Evolutionary conservation across 2,329 filamentous ascomycete species (phyloP), one percentile per base, ranked within the genome.

Genomic region (Ciborinia camelliae): DNA sequence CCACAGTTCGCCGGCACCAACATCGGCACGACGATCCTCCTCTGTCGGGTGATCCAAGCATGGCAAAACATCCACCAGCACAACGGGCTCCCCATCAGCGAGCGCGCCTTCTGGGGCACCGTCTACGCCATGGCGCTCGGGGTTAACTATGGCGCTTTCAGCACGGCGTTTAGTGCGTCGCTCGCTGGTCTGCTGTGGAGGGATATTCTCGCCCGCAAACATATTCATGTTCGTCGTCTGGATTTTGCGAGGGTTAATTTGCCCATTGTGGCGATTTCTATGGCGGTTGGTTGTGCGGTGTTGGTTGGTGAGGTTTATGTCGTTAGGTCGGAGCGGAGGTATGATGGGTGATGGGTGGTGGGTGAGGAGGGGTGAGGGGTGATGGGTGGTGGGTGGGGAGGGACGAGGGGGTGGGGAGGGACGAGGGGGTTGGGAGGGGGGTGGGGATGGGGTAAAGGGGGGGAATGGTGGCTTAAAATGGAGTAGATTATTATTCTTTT

Each of bases 131-230:
- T 91, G 87, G 89, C 89, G 0, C 77, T 92, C 0, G 88, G 88
- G 2, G 86, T 91, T 66, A 91, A 92, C 74, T 91, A 87, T 65
- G 89, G 89, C 4, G 89, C 89, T 0, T 91, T 91, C 72, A 90
- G 87, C 72, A 84, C 85, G 0, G 86, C 87, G 0, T 90, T 92
- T 70, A 90, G 86, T 68, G 89, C 88, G 0, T 90, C 88, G 0
- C 76, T 91, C 1, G 89, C 89, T 1, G 89, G 89, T 1, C 79
- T 92, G 10, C 77, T 91, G 0, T 92, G 89, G 89, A 81, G 87
- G 2, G 87, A 91, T 67, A 91, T 92, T 23, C 79, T 91, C 0
- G 76, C 74, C 0, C 79, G 87, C 35, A 91, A 91, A 73, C 83
- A 89, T 68, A 91, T 92, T 65, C 80, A 79, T 43, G 87, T 92